These are phyloP conservation scores for Talaromyces pinophilus DNA, from an alignment of 2,329 filamentous ascomycete genomes.

Conservation along the genomic window DNA sequence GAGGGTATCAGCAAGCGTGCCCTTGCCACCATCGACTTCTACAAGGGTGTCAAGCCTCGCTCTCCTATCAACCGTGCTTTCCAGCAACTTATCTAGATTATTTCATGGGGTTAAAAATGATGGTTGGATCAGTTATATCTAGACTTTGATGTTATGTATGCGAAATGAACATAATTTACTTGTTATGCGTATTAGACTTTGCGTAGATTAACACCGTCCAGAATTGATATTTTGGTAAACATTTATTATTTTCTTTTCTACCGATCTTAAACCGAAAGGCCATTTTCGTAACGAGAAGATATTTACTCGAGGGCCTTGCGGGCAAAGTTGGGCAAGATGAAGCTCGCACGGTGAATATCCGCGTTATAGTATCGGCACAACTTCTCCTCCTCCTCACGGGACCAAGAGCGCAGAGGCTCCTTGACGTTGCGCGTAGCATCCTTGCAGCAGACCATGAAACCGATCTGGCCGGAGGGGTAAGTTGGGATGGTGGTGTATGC, in stretches of 20 bases:
- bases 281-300: not conserved
- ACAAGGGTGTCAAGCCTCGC: slow-evolving; percentile 91
- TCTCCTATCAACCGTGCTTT: slow-evolving; percentile 97
- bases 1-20: slow-evolving; percentile 97
- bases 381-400: slow-evolving; percentile 84
- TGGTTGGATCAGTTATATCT: slow-evolving; percentile 11
- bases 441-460: slow-evolving; percentile 99
- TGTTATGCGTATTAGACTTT: not conserved
- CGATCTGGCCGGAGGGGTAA: slow-evolving; percentile 98
- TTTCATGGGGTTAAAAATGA: not conserved
- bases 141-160: slow-evolving; percentile 20
- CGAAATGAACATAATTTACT: slow-evolving; percentile 20
- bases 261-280: slow-evolving; percentile 1
- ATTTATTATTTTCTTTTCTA: not conserved
- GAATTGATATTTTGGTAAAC: not conserved
- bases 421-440: slow-evolving; percentile 80
- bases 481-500: slow-evolving; percentile 98
- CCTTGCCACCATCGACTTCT: slow-evolving; percentile 89
- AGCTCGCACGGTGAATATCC: slow-evolving; percentile 92
- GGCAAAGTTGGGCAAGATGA: slow-evolving; percentile 91
- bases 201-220: not conserved
- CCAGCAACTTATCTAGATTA: slow-evolving; percentile 84
- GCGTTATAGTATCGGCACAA: slow-evolving; percentile 97
- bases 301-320: slow-evolving; percentile 61
- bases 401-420: slow-evolving; percentile 80